Percentiles rank a stretch among this genome's conserved stretches.
Evolutionary conservation across 495 filamentous ascomycete species (phyloP).

Genomic region (Lepraria neglecta): DNA sequence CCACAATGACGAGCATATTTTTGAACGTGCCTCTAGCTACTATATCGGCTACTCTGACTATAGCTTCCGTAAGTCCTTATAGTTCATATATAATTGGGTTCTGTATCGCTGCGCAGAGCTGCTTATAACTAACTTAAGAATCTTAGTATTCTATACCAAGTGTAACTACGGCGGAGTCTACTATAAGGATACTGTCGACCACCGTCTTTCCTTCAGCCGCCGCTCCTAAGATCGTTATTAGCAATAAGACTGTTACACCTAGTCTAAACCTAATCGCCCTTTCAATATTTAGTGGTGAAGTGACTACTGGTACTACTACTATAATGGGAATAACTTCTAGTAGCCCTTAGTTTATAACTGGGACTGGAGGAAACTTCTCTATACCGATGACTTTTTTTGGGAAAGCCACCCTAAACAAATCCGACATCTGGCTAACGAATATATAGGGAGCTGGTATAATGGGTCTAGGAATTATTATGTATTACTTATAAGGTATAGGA

Average conservation of each 20-base stretch:
- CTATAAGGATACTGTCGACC: conserved; percentile 13
- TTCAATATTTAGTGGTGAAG: conserved; percentile 17
- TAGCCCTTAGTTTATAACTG: not conserved
- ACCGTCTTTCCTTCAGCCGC: conserved; percentile 19
- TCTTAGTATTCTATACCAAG: conserved; percentile 9
- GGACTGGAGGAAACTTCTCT: not conserved
- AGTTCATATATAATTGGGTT: not conserved
- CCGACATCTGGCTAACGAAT: conserved; percentile 17
- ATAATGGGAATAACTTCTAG: conserved; percentile 1
- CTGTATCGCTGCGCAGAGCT: not conserved
- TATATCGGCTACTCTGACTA: conserved; percentile 20
- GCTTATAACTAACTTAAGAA: not conserved
- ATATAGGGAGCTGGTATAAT: conserved; percentile 17
- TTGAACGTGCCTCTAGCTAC: conserved; percentile 16
- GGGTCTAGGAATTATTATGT: conserved; percentile 20
- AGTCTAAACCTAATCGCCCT: conserved; percentile 20
- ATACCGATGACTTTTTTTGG: conserved; percentile 15
- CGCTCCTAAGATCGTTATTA: conserved; percentile 26
- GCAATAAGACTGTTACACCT: conserved; percentile 24
- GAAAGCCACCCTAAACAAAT: conserved; percentile 8
- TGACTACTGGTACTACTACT: not conserved
- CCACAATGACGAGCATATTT: conserved; percentile 19
- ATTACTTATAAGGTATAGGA: conserved; percentile 15
- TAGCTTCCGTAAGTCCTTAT: conserved; percentile 22
- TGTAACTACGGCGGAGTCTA: conserved; percentile 13